Percentiles rank a stretch among this genome's conserved stretches.
Evolutionary conservation across 352 stramenopile species (phyloP).

Genomic region (Phytophthora fragariaefolia): DNA sequence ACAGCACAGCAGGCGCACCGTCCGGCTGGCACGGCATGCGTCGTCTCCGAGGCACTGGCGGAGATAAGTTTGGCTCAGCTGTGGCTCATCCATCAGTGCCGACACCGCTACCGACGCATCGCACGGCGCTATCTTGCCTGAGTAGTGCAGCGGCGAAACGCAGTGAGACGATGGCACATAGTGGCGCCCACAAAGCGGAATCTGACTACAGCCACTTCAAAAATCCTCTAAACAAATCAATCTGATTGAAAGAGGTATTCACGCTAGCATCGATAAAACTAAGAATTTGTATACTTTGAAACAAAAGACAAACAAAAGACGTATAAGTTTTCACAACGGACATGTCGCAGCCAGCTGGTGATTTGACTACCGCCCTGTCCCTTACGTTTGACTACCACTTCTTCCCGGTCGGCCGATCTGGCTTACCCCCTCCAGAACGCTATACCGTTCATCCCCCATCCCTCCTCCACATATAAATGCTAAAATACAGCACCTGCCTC

Average conservation of each 20-base stretch:
- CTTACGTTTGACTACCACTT: conserved; percentile 9
- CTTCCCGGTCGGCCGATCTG: neutral
- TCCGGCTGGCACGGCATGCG: neutral
- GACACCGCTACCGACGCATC: neutral
- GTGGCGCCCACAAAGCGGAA: conserved; percentile 15
- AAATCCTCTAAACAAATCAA: conserved; percentile 32
- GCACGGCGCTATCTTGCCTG: conserved; percentile 2
- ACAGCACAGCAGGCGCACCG: neutral
- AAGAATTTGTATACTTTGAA: conserved; percentile 11
- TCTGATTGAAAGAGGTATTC: conserved; percentile 2
- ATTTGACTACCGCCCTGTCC: conserved; percentile 11
- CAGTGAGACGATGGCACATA: conserved; percentile 22
- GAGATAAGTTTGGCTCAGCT: conserved; percentile 7
- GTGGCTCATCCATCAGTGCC: conserved; percentile 3
- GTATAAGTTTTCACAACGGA: neutral
- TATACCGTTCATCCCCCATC: conserved; percentile 8
- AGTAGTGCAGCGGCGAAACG: neutral
- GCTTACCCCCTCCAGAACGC: neutral
- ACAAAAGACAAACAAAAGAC: no score
- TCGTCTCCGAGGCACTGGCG: neutral
- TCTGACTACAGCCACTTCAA: conserved; percentile 26
- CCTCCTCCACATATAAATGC: neutral
- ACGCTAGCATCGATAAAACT: neutral
- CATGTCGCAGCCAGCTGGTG: conserved; percentile 28
- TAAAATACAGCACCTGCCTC: conserved; percentile 5